Percentiles rank a stretch among this genome's conserved stretches.
These are phyloP conservation scores for Russula foetens DNA, from an alignment of 768 basidiomycete genomes.

Conservation along the genomic window DNA sequence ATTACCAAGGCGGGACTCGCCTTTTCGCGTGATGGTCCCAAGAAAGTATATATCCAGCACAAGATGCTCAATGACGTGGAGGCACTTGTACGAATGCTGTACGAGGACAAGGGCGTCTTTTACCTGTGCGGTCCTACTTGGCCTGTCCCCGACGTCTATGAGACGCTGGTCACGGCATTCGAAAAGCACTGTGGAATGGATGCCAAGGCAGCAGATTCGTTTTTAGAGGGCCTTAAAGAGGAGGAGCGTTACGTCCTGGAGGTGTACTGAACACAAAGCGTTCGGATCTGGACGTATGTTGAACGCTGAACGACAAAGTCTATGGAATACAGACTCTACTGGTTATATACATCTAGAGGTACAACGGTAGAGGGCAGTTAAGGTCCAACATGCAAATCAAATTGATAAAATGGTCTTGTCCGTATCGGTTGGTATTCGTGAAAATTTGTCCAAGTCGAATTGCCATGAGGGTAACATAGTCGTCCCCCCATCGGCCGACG, in stretches of 20 bases:
- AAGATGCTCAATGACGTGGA: slow-evolving; percentile 91
- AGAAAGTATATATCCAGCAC: slow-evolving; percentile 98
- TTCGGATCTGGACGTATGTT: neutral
- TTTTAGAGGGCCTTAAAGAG: slow-evolving; percentile 86
- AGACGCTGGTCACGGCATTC: slow-evolving; percentile 80
- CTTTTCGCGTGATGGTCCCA: slow-evolving; percentile 88
- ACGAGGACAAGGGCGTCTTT: slow-evolving; percentile 72
- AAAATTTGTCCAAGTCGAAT: no score
- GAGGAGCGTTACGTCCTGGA: slow-evolving; percentile 97
- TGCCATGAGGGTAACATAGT: no score
- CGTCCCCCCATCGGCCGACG: no score
- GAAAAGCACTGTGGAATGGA: slow-evolving; percentile 61
- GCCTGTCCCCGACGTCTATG: slow-evolving; percentile 98
- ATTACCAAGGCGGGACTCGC: slow-evolving; percentile 90
- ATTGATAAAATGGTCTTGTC: no score
- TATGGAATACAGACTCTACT: no score
- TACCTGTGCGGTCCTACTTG: slow-evolving; percentile 98
- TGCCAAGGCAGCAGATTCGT: slow-evolving; percentile 60
- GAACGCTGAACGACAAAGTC: neutral
- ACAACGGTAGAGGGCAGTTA: neutral
- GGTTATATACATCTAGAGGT: neutral
- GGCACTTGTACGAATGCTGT: slow-evolving; percentile 64
- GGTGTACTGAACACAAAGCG: slow-evolving; percentile 34
- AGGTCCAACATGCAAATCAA: no score
- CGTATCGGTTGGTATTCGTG: no score